Evolutionary conservation across 2,329 filamentous ascomycete species (phyloP).

Genomic region (Purpureocillium takamizusanense): DNA sequence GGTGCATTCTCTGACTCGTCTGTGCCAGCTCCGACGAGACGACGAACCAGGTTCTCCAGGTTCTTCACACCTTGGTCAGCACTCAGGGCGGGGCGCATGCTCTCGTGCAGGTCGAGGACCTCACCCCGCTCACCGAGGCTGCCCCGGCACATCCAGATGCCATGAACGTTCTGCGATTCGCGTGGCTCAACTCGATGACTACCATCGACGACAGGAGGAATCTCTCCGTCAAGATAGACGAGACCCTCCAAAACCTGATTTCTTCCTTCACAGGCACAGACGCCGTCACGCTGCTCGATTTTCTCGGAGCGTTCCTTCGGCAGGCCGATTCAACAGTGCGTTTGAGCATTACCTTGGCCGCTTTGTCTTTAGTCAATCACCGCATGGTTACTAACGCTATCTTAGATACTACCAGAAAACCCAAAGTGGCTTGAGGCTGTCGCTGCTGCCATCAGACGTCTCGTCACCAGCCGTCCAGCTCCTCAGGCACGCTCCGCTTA

Average conservation of each 20-base stretch:
- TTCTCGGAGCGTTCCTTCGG: conserved; percentile 43
- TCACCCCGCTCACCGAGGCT: conserved; percentile 47
- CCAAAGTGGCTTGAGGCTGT: conserved; percentile 45
- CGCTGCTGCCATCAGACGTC: conserved; percentile 37
- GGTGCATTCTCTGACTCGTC: background rate
- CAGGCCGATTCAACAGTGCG: conserved; percentile 39
- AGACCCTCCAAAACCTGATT: conserved; percentile 36
- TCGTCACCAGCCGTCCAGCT: conserved; percentile 47
- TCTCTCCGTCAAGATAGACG: conserved; percentile 33
- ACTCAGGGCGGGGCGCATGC: conserved; percentile 38
- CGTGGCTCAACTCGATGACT: conserved; percentile 44
- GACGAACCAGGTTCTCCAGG: conserved; percentile 43
- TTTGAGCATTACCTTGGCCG: conserved; percentile 1
- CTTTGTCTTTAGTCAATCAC: too few relatives aligned
- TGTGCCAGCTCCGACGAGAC: conserved; percentile 40
- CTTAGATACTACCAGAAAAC: conserved; percentile 36
- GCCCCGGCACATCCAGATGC: conserved; percentile 43
- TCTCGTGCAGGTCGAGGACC: conserved; percentile 39
- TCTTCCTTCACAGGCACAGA: conserved; percentile 50
- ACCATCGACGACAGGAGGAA: conserved; percentile 16
- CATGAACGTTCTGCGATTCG: conserved; percentile 45
- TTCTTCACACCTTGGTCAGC: conserved; percentile 47
- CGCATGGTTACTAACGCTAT: background rate
- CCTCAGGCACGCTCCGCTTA: conserved; percentile 47
- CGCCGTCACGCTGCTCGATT: conserved; percentile 48